Evolutionary conservation across 352 stramenopile genomes (phyloP), one percentile per base, ranked within the genome.

Genomic region (Globisporangium paroecandrum): DNA sequence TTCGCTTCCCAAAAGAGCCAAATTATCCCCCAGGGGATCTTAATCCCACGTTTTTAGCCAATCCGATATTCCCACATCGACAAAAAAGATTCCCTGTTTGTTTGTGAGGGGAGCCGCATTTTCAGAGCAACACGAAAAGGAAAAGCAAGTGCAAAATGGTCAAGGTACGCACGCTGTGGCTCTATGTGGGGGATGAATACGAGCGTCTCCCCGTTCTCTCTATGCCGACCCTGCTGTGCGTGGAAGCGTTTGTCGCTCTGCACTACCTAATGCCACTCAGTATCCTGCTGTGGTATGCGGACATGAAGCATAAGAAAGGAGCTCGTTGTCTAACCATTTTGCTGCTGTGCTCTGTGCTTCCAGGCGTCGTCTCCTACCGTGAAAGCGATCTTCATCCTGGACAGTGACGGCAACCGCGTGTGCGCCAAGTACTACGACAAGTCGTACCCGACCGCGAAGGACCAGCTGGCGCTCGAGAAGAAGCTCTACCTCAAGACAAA

Each of bases 391-490:
- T 95, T 95, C 71, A 78, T 96, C 36, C 69, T 96, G 64, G 89
- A 94, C 75, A 93, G 78, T 66, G 90, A 97, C 62, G 90, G 90
- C 64, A 94, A 89, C 65, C 89, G 90, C 64, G 81, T 97, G 68
- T 94, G 89, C 61, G 89, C 90, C 74, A 97, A 97, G 83, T 97
- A 97, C 81, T 97, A 97, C 64, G 89, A 96, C 75, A 91, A 93
- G 74, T 89, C 85, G 71, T 95, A 95, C 71, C 85, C 85, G 66
- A 85, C 87, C 24, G 72, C 87, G 53, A 96, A 93, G 75, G 89
- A 95, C 51, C 89, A 97, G 69, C 74, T 93, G 41, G 82, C 78
- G 53, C 85, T 97, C 49, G 90, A 97, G 79, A 94, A 94, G 72
- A 97, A 95, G 77, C 78, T 97, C 46, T 94, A 87, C 76, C 70